Evolutionary conservation across 345 rosid genomes (phyloP).

Genomic region (Limnanthes douglasii): DNA sequence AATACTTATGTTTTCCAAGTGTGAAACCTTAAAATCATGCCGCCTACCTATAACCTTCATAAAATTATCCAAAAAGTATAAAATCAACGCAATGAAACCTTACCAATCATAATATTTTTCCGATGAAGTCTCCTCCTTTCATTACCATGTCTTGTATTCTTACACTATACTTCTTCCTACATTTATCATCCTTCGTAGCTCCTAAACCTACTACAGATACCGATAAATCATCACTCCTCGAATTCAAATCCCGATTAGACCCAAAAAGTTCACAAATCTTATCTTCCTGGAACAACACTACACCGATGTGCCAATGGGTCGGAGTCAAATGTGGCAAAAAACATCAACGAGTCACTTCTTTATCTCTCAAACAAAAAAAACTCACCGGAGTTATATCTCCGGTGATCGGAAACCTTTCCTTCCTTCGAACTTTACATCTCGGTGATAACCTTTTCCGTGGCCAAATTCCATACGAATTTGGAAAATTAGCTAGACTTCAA

Average conservation of each 20-base stretch:
- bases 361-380: neutral
- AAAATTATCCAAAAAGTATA: no score
- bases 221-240: slow-evolving; percentile 1
- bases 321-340: slow-evolving; percentile 3
- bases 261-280: neutral
- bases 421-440: slow-evolving; percentile 4
- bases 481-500: slow-evolving; percentile 3
- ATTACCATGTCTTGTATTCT: no score
- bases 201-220: no score
- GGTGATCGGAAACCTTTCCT: slow-evolving; percentile 4
- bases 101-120: no score
- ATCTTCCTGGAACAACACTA: slow-evolving; percentile 8
- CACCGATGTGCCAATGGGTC: slow-evolving; percentile 7
- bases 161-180: no score
- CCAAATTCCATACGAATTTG: slow-evolving; percentile 6
- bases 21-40: no score
- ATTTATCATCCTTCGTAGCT: no score
- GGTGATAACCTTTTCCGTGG: slow-evolving; percentile 5
- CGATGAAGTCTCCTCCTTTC: no score
- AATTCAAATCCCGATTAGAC: slow-evolving; percentile 6
- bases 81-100: no score
- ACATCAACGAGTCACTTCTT: slow-evolving; percentile 3
- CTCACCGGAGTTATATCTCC: slow-evolving; percentile 2
- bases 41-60: no score
- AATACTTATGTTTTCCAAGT: no score